Evolutionary conservation across 2,329 filamentous ascomycete genomes (phyloP), one percentile per base, ranked within the genome.

Genomic region (Beauveria sp.): DNA sequence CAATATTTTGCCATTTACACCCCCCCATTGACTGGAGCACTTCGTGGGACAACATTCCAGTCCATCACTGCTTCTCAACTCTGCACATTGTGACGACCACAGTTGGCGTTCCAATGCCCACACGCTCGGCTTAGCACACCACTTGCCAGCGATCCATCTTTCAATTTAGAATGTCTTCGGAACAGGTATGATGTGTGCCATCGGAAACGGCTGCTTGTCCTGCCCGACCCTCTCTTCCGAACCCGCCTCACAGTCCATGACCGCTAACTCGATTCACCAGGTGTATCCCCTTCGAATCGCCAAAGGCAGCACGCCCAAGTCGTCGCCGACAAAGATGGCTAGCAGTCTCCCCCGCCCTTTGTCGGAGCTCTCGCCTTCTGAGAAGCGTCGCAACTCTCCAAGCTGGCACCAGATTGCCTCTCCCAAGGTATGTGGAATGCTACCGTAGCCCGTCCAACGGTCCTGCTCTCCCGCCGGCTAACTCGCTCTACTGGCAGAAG

Each of bases 311-410:
- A 83, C 79, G 62, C 79, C 82, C 56, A 78, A 75, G 64, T 73
- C 81, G 60, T 87, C 88, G 64, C 85, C 88, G 50, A 75, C 79
- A 70, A 93, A 88, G 74, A 83, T 84, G 79, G 72, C 78, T 61
- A 81, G 78, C 72, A 80, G 83, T 69, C 77, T 83, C 61, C 84
- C 88, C 71, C 87, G 89, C 69, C 90, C 95, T 63, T 83, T 99
- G 66, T 90, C 91, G 65, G 95, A 99, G 79, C 87, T 99, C 71
- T 91, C 89, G 68, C 89, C 90, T 58, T 89, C 89, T 65, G 91
- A 93, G 76, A 88, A 87, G 75, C 86, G 93, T 72, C 85, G 93
- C 69, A 98, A 98, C 79, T 97, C 93, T 56, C 92, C 93, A 59
- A 96, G 89, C 79, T 96, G 88, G 85, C 92, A 89, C 74, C 69